Evolutionary conservation across 2,329 filamentous ascomycete genomes (phyloP).

Genomic region (Ophiostoma pallidulum): DNA sequence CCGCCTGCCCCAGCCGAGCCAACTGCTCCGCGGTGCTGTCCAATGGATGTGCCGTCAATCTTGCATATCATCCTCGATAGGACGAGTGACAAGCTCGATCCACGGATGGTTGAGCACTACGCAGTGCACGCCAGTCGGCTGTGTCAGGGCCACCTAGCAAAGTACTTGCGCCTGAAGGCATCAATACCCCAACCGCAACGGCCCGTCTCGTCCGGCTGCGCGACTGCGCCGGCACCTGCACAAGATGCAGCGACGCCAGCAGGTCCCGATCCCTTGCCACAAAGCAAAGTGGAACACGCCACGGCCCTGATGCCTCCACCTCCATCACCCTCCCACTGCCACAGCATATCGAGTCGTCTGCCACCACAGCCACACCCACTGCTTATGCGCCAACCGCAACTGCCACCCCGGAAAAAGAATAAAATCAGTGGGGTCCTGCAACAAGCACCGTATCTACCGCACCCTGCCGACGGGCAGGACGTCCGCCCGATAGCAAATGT

Average conservation of each 20-base stretch:
- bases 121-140: background rate
- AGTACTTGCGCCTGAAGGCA: constrained; percentile 5
- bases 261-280: no score
- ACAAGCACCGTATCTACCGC: background rate
- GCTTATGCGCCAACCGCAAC: no score
- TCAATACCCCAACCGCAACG: background rate
- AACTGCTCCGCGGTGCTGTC: constrained; percentile 9
- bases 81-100: constrained; percentile 9
- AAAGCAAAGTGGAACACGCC: no score
- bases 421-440: no score
- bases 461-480: background rate
- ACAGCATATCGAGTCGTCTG: no score
- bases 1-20: background rate
- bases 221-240: no score
- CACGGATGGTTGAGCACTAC: constrained; percentile 14
- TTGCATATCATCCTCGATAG: constrained; percentile 15
- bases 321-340: no score
- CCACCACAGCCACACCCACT: no score
- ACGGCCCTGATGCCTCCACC: no score
- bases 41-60: constrained; percentile 13
- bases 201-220: background rate
- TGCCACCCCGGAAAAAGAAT: no score
- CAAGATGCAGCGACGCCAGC: no score
- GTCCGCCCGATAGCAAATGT: constrained; percentile 8
- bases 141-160: constrained; percentile 7